Conservation (phyloP, 805 yeast genomes). For the Brettanomyces custersianus region DNA sequence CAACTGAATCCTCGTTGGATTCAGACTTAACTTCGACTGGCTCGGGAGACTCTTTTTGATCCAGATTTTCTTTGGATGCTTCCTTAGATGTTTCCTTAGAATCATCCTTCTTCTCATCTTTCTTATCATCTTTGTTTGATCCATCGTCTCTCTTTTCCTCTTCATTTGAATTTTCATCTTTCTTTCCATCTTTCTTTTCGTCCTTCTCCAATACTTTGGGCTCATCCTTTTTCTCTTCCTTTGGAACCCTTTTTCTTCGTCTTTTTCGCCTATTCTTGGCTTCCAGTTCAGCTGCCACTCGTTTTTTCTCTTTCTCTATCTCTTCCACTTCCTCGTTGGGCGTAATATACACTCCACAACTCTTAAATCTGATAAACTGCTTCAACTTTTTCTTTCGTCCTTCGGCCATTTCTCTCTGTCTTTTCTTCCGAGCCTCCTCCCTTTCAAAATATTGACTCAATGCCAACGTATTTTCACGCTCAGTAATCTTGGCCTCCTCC, state of each 20-base stretch:
- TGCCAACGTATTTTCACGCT: slow-evolving; percentile 63
- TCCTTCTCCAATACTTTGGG: neutral
- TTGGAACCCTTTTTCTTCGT: slow-evolving; percentile 1
- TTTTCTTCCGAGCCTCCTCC: slow-evolving; percentile 71
- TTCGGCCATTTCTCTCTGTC: slow-evolving; percentile 62
- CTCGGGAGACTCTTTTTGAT: no score
- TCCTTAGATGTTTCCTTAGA: no score
- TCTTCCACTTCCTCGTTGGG: slow-evolving; percentile 57
- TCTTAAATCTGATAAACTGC: slow-evolving; percentile 46
- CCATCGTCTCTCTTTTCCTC: neutral
- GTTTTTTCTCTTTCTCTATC: slow-evolving; percentile 23
- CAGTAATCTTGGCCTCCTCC: slow-evolving; percentile 84
- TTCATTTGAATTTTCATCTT: neutral
- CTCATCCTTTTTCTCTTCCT: neutral
- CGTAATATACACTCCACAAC: slow-evolving; percentile 41
- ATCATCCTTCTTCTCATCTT: no score
- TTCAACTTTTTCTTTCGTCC: slow-evolving; percentile 54
- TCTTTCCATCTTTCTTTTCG: neutral
- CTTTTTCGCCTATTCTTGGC: slow-evolving; percentile 19
- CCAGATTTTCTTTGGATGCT: no score
- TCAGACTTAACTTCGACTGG: neutral
- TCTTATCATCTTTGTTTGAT: no score
- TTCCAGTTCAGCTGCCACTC: slow-evolving; percentile 27
- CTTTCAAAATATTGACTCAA: slow-evolving; percentile 74
- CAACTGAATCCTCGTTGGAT: neutral